A percentile compares a stretch with the other conserved stretches of the same genome.
phyloP scores from a whole-genome alignment of 192 early-diverging fungal species.

The Coemansia sp. region DNA sequence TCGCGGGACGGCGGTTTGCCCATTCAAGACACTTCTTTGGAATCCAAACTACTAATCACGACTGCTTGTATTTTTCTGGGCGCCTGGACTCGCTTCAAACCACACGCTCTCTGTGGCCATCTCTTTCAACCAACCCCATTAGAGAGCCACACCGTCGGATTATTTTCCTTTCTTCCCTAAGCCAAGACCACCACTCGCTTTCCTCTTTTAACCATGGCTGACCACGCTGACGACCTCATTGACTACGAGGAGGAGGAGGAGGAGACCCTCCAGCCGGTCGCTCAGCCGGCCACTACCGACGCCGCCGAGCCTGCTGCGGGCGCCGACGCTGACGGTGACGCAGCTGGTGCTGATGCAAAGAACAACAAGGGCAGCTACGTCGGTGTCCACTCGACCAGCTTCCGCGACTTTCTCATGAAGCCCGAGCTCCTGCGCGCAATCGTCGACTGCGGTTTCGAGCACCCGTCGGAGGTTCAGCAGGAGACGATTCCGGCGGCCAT shows the following conservation, averaged over 20 bases:
- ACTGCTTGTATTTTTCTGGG: no score
- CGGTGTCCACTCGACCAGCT: constrained; percentile 97
- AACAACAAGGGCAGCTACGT: constrained; percentile 97
- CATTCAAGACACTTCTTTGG: no score
- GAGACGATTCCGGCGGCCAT: constrained; percentile 98
- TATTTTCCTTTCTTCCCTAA: not conserved
- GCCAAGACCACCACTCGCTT: no score
- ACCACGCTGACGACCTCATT: constrained; percentile 87
- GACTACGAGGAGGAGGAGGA: constrained; percentile 98
- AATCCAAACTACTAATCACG: not conserved
- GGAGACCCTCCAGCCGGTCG: constrained; percentile 54
- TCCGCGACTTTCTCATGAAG: constrained; percentile 97
- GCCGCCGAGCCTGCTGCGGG: not conserved
- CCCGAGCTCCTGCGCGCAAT: constrained; percentile 93
- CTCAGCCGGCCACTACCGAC: constrained; percentile 9
- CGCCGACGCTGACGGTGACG: constrained; percentile 46
- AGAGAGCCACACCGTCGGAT: not conserved
- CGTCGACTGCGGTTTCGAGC: constrained; percentile 98
- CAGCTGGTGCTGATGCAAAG: constrained; percentile 63
- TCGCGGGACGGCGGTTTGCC: no score
- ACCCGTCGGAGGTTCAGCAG: constrained; percentile 98
- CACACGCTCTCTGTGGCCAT: not conserved
- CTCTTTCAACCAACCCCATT: not conserved
- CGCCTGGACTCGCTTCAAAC: no score
- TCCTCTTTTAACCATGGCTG: constrained; percentile 48